Evolutionary conservation across 2,329 filamentous ascomycete species (phyloP).

Genomic region (Epichloe hybrida): DNA sequence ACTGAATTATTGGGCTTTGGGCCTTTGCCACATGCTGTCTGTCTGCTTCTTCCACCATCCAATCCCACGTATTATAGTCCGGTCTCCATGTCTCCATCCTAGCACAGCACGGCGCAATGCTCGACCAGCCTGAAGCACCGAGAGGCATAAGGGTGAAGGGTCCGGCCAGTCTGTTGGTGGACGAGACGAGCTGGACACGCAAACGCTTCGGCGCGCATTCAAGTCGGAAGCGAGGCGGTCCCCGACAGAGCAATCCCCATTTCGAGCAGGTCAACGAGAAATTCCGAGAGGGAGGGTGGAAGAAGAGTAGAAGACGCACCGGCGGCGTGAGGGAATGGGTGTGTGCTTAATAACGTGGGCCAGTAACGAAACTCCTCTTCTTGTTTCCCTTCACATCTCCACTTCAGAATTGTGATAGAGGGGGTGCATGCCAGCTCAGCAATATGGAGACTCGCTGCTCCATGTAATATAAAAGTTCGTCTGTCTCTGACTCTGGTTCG

Average conservation of each 20-base stretch:
- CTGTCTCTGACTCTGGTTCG: not conserved
- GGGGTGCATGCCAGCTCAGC: too few species aligned
- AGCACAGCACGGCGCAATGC: too few species aligned
- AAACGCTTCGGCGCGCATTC: not conserved
- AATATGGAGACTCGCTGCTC: too few species aligned
- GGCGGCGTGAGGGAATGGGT: not conserved
- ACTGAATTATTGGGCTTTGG: not conserved
- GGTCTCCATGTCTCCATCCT: not conserved
- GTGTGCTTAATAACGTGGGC: not conserved
- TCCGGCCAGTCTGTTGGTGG: not conserved
- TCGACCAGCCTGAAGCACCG: too few species aligned
- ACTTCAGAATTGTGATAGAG: not conserved
- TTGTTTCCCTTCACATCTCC: not conserved
- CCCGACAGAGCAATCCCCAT: not conserved
- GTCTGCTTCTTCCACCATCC: not conserved
- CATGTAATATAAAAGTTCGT: not conserved
- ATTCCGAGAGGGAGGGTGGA: too few species aligned
- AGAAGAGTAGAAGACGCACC: not conserved
- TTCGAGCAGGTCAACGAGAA: not conserved
- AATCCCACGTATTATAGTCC: not conserved
- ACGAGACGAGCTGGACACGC: not conserved
- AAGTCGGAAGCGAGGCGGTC: not conserved
- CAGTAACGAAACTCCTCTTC: not conserved
- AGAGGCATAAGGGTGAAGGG: not conserved
- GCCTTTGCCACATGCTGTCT: not conserved